Evolutionary conservation across 129 eudicot species (phyloP).

Genomic region (Ambrosia artemisiifolia): DNA sequence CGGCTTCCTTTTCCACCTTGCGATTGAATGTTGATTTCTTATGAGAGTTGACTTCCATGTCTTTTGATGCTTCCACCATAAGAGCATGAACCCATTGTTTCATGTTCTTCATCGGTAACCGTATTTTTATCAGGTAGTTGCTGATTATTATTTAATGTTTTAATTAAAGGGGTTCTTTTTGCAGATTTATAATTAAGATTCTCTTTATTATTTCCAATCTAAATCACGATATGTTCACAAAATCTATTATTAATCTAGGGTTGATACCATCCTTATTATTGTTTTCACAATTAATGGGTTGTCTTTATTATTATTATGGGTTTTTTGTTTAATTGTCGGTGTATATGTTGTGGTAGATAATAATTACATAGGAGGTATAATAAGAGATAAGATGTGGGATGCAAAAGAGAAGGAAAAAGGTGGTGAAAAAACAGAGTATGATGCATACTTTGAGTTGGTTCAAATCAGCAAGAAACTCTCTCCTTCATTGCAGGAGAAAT

Average conservation of each 20-base stretch:
- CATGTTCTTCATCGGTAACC: no score
- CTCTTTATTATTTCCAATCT: not conserved
- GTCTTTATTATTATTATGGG: not conserved
- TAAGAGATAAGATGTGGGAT: slow-evolving; percentile 31
- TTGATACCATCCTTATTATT: not conserved
- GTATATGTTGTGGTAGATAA: not conserved
- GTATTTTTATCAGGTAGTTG: no score
- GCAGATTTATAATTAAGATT: no score
- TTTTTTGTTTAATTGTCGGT: not conserved
- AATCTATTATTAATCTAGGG: no score
- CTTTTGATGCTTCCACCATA: no score
- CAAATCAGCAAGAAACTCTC: slow-evolving; percentile 80
- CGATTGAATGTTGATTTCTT: no score
- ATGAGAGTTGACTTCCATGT: no score
- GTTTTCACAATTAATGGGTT: not conserved
- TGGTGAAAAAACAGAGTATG: slow-evolving; percentile 32
- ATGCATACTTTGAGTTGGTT: slow-evolving; percentile 69
- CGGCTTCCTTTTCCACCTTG: no score
- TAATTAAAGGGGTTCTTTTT: no score
- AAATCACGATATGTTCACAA: slow-evolving; percentile 1
- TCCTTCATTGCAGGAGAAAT: slow-evolving; percentile 54
- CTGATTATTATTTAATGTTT: no score
- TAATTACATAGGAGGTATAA: slow-evolving; percentile 1
- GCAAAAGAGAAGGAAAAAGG: slow-evolving; percentile 14
- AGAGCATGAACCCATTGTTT: no score